Evolutionary conservation across 192 early-diverging fungal genomes (phyloP).

Genomic region (Hyaloraphidium curvatum): DNA sequence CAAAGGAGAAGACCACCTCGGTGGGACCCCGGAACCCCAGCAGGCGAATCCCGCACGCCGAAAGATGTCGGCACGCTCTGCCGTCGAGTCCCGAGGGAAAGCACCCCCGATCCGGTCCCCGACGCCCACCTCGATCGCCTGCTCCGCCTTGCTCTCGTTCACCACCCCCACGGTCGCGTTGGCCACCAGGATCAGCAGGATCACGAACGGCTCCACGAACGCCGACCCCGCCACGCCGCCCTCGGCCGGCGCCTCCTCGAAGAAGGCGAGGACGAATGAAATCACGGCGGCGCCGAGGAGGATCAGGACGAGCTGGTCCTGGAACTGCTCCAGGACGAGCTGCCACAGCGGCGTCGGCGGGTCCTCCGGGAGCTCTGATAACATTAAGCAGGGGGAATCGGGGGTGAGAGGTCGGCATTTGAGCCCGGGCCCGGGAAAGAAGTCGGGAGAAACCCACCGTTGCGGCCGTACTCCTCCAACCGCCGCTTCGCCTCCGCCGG

Average conservation of each 20-base stretch:
- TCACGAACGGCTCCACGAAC: conserved; percentile 95
- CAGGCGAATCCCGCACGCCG: background rate
- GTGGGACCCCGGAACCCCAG: background rate
- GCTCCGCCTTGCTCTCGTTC: conserved; percentile 92
- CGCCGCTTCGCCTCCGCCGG: conserved; percentile 36
- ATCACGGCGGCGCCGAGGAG: conserved; percentile 73
- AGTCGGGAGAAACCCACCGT: conserved; percentile 32
- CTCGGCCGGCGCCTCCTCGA: conserved; percentile 41
- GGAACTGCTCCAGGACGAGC: conserved; percentile 90
- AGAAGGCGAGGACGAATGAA: conserved; percentile 77
- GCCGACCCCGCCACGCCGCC: conserved; percentile 61
- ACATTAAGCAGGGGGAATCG: background rate
- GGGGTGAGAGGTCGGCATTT: background rate
- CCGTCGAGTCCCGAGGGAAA: background rate
- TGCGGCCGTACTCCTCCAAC: conserved; percentile 48
- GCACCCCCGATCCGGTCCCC: no score
- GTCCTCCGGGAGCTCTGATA: conserved; percentile 71
- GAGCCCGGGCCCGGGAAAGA: background rate
- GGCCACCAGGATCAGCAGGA: conserved; percentile 91
- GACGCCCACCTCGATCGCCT: conserved; percentile 83
- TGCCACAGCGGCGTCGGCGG: conserved; percentile 77
- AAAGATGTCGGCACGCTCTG: background rate
- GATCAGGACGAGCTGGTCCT: conserved; percentile 97
- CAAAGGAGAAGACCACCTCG: background rate
- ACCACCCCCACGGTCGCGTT: conserved; percentile 94